Conservation (phyloP, 148 eudicot genomes). For the Nyssa sinensis region DNA sequence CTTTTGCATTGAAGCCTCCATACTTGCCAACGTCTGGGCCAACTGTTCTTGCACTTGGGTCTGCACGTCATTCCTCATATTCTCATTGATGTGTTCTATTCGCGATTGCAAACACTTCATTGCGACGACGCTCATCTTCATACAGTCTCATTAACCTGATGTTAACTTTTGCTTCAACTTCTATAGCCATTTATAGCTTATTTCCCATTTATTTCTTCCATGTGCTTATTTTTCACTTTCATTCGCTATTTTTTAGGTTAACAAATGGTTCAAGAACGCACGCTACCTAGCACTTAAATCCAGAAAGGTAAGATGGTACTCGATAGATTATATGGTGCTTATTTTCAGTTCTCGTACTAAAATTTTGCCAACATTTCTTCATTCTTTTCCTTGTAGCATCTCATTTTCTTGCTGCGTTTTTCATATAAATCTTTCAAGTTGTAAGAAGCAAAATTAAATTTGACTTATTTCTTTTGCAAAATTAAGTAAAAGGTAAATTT, state of each 20-base stretch:
- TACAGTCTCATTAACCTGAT: background rate
- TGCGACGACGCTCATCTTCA: too few species aligned
- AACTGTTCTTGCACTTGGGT: too few species aligned
- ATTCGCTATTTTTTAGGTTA: conserved; percentile 50
- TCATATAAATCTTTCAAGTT: background rate
- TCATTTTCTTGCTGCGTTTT: background rate
- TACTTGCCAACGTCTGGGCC: too few species aligned
- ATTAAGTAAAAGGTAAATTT: background rate
- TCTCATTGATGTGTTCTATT: too few species aligned
- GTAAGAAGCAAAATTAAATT: background rate
- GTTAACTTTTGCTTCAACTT: conserved; percentile 1
- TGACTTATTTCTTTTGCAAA: background rate
- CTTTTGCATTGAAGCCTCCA: too few species aligned
- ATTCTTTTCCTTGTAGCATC: background rate
- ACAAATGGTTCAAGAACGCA: conserved; percentile 97
- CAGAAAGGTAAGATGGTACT: conserved; percentile 57
- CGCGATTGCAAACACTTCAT: too few species aligned
- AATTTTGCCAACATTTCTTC: background rate
- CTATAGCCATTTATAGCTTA: background rate
- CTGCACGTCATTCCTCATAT: too few species aligned
- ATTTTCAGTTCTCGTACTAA: background rate
- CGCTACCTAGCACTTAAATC: conserved; percentile 81
- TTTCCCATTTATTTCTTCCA: background rate
- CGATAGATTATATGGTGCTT: background rate
- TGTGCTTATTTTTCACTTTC: background rate